phyloP scores from a whole-genome alignment of 176 grass and related monocot species.

The Juncus inflexus region DNA sequence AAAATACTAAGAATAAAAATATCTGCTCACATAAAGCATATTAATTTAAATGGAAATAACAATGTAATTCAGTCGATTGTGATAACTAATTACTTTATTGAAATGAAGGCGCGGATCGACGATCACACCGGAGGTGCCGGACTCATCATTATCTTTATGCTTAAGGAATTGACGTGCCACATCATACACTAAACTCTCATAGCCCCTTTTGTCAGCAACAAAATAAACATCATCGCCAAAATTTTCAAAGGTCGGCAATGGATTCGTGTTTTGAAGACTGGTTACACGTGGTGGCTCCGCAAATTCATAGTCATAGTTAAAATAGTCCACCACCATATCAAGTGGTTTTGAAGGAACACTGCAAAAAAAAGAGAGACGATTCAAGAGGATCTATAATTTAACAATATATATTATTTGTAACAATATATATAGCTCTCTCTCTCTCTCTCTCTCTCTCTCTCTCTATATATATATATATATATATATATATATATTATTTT shows the following conservation, averaged over 20 bases:
- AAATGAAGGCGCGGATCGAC: slow-evolving; percentile 35
- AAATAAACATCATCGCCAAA: slow-evolving; percentile 50
- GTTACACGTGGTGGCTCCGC: slow-evolving; percentile 53
- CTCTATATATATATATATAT: too few relatives aligned
- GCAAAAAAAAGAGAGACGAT: not conserved
- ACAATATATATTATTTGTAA: too few relatives aligned
- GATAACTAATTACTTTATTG: slow-evolving; percentile 24
- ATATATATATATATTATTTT: too few relatives aligned
- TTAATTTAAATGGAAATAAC: too few relatives aligned
- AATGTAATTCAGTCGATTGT: too few relatives aligned
- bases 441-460: too few relatives aligned
- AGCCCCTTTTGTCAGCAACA: slow-evolving; percentile 53
- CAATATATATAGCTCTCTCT: too few relatives aligned
- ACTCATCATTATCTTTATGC: not conserved
- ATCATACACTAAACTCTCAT: slow-evolving; percentile 38
- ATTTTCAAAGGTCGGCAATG: slow-evolving; percentile 33
- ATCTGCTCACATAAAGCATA: too few relatives aligned
- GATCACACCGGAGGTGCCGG: slow-evolving; percentile 32
- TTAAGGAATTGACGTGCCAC: slow-evolving; percentile 43
- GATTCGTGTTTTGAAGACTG: slow-evolving; percentile 50
- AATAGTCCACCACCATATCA: slow-evolving; percentile 70
- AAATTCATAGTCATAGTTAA: slow-evolving; percentile 48
- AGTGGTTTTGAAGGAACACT: slow-evolving; percentile 33
- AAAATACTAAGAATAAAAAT: too few relatives aligned
- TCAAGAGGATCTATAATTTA: too few relatives aligned